These are phyloP conservation scores for Botryotinia calthae DNA, from an alignment of 2,329 filamentous ascomycete genomes.

Conservation along the genomic window DNA sequence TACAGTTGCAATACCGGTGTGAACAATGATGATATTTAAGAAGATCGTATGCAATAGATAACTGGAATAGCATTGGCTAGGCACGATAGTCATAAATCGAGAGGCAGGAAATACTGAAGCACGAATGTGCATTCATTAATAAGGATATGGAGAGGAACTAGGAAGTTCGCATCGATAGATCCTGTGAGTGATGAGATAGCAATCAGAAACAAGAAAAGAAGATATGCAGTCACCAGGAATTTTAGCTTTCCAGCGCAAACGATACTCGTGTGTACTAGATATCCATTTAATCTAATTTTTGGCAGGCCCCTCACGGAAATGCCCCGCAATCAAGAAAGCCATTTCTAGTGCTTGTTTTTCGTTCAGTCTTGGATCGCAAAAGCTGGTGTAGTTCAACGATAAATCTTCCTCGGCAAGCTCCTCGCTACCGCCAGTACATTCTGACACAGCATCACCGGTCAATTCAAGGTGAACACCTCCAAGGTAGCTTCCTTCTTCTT, in stretches of 20 bases:
- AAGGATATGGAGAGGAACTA: background rate
- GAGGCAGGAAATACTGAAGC: background rate
- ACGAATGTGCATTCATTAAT: background rate
- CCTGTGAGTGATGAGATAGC: background rate
- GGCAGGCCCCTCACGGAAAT: slow-evolving; percentile 39
- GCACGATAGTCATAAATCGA: background rate
- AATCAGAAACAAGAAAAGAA: background rate
- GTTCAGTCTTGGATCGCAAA: slow-evolving; percentile 92
- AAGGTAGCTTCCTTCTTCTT: slow-evolving; percentile 77
- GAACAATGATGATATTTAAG: background rate
- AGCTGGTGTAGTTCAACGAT: slow-evolving; percentile 88
- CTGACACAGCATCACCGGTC: slow-evolving; percentile 93
- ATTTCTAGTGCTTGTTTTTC: slow-evolving; percentile 97
- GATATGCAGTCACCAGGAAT: background rate
- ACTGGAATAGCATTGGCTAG: background rate
- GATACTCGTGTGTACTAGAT: background rate
- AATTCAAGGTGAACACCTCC: slow-evolving; percentile 94
- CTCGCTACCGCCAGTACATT: slow-evolving; percentile 89
- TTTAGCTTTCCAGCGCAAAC: background rate
- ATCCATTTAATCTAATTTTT: background rate
- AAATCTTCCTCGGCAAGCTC: slow-evolving; percentile 85
- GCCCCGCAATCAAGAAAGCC: slow-evolving; percentile 87
- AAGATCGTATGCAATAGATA: background rate
- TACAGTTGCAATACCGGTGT: background rate
- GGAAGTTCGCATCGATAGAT: background rate